Percentiles rank a stretch among this genome's conserved stretches.
Conservation (phyloP, 2,329 filamentous ascomycete genomes). For the Venturia carpophila region DNA sequence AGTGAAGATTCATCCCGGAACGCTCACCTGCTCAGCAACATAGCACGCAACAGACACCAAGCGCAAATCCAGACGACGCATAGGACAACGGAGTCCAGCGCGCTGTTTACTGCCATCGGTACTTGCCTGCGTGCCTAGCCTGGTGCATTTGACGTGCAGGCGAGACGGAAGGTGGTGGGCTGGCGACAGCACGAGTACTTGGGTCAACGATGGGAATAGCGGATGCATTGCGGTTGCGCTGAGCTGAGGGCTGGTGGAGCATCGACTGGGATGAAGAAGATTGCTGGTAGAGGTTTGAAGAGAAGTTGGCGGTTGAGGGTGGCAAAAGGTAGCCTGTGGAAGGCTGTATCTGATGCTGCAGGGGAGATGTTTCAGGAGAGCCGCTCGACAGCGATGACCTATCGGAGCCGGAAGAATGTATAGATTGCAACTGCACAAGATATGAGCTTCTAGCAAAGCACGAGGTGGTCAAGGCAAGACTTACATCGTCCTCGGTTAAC, state of each 20-base stretch:
- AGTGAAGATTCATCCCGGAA: slow-evolving; percentile 10
- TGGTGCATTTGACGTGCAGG: slow-evolving; percentile 56
- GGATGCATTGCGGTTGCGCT: slow-evolving; percentile 66
- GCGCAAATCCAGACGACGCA: slow-evolving; percentile 24
- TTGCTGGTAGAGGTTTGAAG: slow-evolving; percentile 52
- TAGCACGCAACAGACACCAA: slow-evolving; percentile 30
- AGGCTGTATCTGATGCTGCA: slow-evolving; percentile 70
- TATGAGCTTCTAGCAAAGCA: slow-evolving; percentile 26
- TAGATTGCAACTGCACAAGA: slow-evolving; percentile 67
- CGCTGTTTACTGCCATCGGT: slow-evolving; percentile 27
- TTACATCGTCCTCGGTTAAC: slow-evolving; percentile 87
- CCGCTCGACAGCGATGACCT: slow-evolving; percentile 91
- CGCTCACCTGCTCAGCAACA: slow-evolving; percentile 28
- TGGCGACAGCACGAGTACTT: slow-evolving; percentile 80
- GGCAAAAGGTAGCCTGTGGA: slow-evolving; percentile 69
- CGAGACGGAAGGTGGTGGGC: slow-evolving; percentile 65
- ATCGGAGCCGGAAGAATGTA: slow-evolving; percentile 82
- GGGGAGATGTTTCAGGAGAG: slow-evolving; percentile 83
- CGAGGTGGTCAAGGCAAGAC: slow-evolving; percentile 23
- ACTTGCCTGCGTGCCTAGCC: slow-evolving; percentile 30
- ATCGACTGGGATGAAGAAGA: slow-evolving; percentile 60
- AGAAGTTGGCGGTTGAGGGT: slow-evolving; percentile 45
- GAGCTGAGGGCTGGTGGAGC: slow-evolving; percentile 82
- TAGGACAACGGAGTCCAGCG: slow-evolving; percentile 20
- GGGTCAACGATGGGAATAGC: slow-evolving; percentile 98